Evolutionary conservation across 129 eudicot genomes (phyloP).

Genomic region (Flaveria ramosissima): DNA sequence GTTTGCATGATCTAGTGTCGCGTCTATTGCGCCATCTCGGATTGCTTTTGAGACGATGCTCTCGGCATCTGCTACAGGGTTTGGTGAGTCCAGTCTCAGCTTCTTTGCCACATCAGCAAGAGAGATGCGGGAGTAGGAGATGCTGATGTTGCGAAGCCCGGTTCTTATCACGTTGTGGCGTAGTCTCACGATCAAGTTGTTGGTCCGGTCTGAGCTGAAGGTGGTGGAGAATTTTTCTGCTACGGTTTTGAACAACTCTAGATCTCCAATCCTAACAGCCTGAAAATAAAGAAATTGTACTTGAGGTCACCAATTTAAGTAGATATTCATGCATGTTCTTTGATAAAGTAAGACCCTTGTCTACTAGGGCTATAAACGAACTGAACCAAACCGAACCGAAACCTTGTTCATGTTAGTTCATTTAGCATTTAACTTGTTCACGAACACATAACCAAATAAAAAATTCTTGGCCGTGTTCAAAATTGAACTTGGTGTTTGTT

Average conservation of each 20-base stretch:
- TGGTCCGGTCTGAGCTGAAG: slow-evolving; percentile 74
- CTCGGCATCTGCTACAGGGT: slow-evolving; percentile 93
- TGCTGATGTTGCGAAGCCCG: slow-evolving; percentile 93
- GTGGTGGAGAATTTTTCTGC: slow-evolving; percentile 88
- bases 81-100: slow-evolving; percentile 76
- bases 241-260: slow-evolving; percentile 68
- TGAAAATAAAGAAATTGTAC: slow-evolving; percentile 31
- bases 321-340: too few species aligned
- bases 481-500: too few species aligned
- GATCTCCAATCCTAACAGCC: slow-evolving; percentile 96
- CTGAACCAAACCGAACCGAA: too few species aligned
- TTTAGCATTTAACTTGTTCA: too few species aligned
- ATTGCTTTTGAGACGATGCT: slow-evolving; percentile 92
- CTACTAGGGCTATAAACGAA: too few species aligned
- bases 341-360: too few species aligned
- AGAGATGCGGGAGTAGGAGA: slow-evolving; percentile 90
- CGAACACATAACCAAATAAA: too few species aligned
- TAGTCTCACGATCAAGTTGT: slow-evolving; percentile 82
- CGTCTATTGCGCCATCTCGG: slow-evolving; percentile 97
- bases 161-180: slow-evolving; percentile 98
- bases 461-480: too few species aligned
- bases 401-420: too few species aligned
- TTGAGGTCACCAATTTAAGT: neutral
- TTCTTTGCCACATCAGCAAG: slow-evolving; percentile 82
- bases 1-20: slow-evolving; percentile 79